A percentile compares a stretch with the other conserved stretches of the same genome.
Evolutionary conservation across 1,284 basidiomycete species (phyloP).

Genomic region (Coniophora puteana): DNA sequence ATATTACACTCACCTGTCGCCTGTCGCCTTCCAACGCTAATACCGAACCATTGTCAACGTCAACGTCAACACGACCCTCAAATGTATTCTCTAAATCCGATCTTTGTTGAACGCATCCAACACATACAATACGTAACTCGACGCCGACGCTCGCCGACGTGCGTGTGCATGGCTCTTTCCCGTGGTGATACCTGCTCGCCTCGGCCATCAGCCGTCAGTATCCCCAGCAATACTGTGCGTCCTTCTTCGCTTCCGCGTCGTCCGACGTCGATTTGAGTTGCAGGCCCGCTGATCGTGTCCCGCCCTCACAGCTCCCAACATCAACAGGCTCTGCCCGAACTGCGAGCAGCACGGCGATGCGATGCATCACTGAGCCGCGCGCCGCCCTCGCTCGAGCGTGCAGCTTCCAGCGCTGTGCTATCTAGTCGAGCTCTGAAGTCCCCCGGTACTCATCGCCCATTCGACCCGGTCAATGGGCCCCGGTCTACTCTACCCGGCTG

Average conservation of each 20-base stretch:
- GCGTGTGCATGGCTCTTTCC: too few relatives aligned
- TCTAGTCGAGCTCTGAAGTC: too few relatives aligned
- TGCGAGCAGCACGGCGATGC: slow-evolving; percentile 33
- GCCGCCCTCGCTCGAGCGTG: too few relatives aligned
- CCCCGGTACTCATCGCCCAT: too few relatives aligned
- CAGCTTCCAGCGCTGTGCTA: too few relatives aligned
- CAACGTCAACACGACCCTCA: neutral
- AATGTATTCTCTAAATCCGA: neutral
- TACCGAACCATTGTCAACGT: neutral
- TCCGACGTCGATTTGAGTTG: neutral
- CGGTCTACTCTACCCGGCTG: too few relatives aligned
- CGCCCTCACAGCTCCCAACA: slow-evolving; percentile 33
- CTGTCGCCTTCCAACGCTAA: too few relatives aligned
- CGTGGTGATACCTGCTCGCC: too few relatives aligned
- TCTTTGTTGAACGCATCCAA: too few relatives aligned
- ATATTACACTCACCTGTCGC: slow-evolving; percentile 2
- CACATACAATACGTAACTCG: too few relatives aligned
- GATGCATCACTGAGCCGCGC: slow-evolving; percentile 22
- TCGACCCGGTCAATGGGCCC: too few relatives aligned
- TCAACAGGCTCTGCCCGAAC: slow-evolving; percentile 34
- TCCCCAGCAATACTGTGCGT: slow-evolving; percentile 43
- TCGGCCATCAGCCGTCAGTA: slow-evolving; percentile 31
- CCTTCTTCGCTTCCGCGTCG: neutral
- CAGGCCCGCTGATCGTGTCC: slow-evolving; percentile 1
- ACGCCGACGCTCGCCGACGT: too few relatives aligned